A percentile compares a stretch with the other conserved stretches of the same genome.
Conservation (phyloP, 2,329 filamentous ascomycete species). For the Ophiostoma novo-ulmi region DNA sequence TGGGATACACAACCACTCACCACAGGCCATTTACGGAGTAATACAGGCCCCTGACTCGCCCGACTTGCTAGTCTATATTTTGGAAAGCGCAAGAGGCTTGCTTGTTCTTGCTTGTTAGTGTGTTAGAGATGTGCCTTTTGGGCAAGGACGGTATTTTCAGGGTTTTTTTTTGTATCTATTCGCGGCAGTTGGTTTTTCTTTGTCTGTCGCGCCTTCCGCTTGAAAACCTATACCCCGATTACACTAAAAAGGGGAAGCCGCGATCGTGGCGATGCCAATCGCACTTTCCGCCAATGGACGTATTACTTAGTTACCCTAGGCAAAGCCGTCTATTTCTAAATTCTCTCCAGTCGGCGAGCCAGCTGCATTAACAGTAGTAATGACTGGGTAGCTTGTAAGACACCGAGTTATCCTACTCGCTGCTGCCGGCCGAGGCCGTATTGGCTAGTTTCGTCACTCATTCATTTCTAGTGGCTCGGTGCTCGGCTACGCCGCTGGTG, state of each 20-base stretch:
- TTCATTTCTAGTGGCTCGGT: not conserved
- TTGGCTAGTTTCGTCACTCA: not conserved
- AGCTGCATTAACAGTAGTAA: not conserved
- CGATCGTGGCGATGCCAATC: constrained; percentile 5
- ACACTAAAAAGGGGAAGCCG: not conserved
- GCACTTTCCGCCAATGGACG: constrained; percentile 2
- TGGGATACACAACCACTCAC: not conserved
- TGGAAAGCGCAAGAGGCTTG: not conserved
- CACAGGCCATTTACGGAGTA: not conserved
- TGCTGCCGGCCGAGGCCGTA: not conserved
- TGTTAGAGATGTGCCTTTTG: not conserved
- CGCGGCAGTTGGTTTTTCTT: not conserved
- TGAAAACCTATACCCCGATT: not conserved
- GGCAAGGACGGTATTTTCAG: not conserved
- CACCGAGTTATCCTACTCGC: not conserved
- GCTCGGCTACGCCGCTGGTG: constrained; percentile 8
- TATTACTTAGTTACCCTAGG: not conserved
- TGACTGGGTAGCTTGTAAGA: not conserved
- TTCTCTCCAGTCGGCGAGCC: not conserved
- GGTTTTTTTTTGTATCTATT: not conserved
- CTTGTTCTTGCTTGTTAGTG: not conserved
- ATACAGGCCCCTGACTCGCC: not conserved
- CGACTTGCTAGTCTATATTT: not conserved
- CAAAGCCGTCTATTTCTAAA: not conserved
- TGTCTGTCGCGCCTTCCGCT: not conserved